Percentiles rank a stretch among this genome's conserved stretches.
These are phyloP conservation scores for Blepharisma stoltei DNA, from an alignment of 73 alveolate species.

Conservation along the genomic window DNA sequence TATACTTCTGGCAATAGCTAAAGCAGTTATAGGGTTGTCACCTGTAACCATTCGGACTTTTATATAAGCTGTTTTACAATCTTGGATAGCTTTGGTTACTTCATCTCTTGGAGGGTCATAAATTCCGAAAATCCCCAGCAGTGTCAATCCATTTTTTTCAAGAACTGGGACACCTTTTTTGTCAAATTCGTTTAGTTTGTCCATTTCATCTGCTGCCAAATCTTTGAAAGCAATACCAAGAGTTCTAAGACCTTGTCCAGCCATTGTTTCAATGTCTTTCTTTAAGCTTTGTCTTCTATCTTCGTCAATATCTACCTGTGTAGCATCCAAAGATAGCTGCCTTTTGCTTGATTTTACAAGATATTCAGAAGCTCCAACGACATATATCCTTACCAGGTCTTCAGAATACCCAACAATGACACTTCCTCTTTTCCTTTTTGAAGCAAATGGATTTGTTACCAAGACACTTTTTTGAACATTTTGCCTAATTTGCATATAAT, in stretches of 20 bases:
- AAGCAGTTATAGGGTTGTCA: conserved; percentile 62
- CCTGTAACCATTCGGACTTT: conserved; percentile 64
- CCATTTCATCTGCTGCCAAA: conserved; percentile 42
- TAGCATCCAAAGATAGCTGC: conserved; percentile 48
- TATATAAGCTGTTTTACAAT: conserved; percentile 42
- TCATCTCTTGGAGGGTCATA: conserved; percentile 66
- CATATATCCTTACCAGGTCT: conserved; percentile 53
- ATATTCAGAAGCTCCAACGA: conserved; percentile 72
- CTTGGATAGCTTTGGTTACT: conserved; percentile 42
- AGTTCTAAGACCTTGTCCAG: conserved; percentile 43
- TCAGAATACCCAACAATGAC: conserved; percentile 44
- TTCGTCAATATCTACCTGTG: conserved; percentile 40
- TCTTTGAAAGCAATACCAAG: conserved; percentile 45
- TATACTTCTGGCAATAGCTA: conserved; percentile 53
- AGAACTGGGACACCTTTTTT: conserved; percentile 46
- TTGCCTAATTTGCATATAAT: conserved; percentile 19
- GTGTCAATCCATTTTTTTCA: conserved; percentile 58
- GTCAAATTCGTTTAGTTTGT: conserved; percentile 34
- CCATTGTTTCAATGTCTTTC: conserved; percentile 60
- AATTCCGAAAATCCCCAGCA: conserved; percentile 72
- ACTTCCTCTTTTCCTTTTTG: conserved; percentile 67
- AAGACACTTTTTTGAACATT: conserved; percentile 27
- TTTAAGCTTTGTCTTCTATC: conserved; percentile 36
- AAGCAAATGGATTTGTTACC: conserved; percentile 60
- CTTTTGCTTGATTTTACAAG: conserved; percentile 55